These are phyloP conservation scores for Blumeria hordei DNA, from an alignment of 2,329 filamentous ascomycete species.

Conservation along the genomic window DNA sequence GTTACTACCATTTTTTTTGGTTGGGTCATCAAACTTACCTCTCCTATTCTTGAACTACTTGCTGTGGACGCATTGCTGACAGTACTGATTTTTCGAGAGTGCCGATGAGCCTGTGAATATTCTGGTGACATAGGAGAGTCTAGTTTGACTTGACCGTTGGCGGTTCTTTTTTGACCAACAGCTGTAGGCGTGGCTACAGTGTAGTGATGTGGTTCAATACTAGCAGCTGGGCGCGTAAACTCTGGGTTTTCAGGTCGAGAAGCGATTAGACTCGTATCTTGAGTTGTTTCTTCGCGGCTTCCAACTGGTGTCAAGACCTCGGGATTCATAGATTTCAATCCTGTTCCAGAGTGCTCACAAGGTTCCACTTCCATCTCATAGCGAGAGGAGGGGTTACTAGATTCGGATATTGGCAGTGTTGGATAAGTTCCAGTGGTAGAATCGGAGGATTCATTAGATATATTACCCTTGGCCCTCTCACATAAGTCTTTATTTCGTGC, in stretches of 20 bases:
- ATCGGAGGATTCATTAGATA: constrained; percentile 5
- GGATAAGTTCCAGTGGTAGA: background rate
- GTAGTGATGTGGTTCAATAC: background rate
- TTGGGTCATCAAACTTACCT: constrained; percentile 26
- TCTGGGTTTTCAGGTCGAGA: constrained; percentile 28
- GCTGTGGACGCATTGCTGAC: constrained; percentile 35
- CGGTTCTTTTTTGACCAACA: constrained; percentile 45
- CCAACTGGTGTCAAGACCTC: too few relatives aligned
- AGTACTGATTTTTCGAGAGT: constrained; percentile 49
- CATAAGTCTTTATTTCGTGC: constrained; percentile 7
- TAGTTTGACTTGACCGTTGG: constrained; percentile 46
- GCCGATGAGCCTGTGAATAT: constrained; percentile 18
- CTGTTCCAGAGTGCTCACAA: too few relatives aligned
- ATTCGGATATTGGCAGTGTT: too few relatives aligned
- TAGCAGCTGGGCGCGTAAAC: constrained; percentile 13
- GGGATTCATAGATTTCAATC: too few relatives aligned
- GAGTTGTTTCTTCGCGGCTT: too few relatives aligned
- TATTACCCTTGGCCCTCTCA: constrained; percentile 10
- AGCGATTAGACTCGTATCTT: too few relatives aligned
- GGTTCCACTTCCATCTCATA: too few relatives aligned
- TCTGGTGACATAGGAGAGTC: constrained; percentile 21
- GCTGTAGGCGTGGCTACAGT: constrained; percentile 7
- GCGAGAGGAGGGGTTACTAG: too few relatives aligned
- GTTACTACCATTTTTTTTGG: constrained; percentile 1
- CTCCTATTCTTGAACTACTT: constrained; percentile 45